A percentile compares a stretch with the other conserved stretches of the same genome.
These are phyloP conservation scores for Trichomonas vaginalis DNA, from an alignment of 208 protist genomes.

Conservation along the genomic window DNA sequence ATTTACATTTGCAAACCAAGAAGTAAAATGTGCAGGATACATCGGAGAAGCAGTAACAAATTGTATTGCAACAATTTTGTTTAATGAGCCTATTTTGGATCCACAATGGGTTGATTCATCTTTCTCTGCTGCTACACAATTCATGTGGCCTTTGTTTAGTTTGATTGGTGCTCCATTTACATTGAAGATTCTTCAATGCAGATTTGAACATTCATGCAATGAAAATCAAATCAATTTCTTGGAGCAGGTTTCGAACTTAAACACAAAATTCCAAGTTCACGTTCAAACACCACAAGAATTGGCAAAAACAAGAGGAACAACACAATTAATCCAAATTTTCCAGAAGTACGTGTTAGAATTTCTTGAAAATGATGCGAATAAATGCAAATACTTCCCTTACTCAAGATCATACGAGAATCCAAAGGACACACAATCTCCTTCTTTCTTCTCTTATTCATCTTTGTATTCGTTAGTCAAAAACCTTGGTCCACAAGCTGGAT, in stretches of 20 bases:
- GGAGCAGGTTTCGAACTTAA: background rate
- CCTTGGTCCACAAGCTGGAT: background rate
- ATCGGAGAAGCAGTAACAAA: background rate
- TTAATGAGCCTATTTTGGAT: background rate
- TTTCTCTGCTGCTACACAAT: background rate
- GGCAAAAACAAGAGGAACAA: background rate
- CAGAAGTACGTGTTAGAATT: background rate
- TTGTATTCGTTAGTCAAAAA: background rate
- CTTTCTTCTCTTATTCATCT: background rate
- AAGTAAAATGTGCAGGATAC: background rate
- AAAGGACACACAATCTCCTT: background rate
- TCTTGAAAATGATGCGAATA: background rate
- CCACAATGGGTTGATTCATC: background rate
- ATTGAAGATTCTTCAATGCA: background rate
- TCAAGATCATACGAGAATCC: background rate
- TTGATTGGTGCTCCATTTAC: background rate
- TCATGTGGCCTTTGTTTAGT: background rate
- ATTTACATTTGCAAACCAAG: background rate
- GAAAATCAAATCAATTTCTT: background rate
- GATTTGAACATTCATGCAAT: background rate
- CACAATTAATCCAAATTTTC: background rate
- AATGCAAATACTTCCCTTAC: background rate
- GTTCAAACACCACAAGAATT: background rate
- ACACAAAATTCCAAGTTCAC: background rate
- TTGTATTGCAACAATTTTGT: background rate